phyloP scores from a whole-genome alignment of 2,329 filamentous ascomycete genomes.

The Kalmusia sp. region DNA sequence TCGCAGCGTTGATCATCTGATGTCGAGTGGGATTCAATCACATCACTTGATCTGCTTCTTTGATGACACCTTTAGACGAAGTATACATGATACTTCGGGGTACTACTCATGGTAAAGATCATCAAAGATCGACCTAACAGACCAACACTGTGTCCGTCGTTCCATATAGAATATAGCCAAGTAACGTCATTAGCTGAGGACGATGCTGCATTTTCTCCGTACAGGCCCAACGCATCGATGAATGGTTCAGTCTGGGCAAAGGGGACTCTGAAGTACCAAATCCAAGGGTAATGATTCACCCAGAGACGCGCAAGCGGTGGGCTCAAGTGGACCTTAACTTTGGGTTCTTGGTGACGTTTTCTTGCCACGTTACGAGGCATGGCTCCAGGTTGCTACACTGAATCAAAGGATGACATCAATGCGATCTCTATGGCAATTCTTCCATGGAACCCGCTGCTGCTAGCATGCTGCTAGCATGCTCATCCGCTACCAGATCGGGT shows the following conservation, averaged over 20 bases:
- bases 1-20: too few species aligned
- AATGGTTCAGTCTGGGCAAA: not conserved
- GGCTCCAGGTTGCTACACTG: not conserved
- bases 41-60: too few species aligned
- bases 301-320: not conserved
- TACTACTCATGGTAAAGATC: not conserved
- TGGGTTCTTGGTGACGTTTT: not conserved
- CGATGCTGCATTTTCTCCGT: not conserved
- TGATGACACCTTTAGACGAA: not conserved
- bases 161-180: not conserved
- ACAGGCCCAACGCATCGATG: not conserved
- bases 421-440: not conserved
- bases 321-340: not conserved
- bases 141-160: not conserved
- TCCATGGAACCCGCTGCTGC: not conserved
- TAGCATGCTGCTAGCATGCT: not conserved
- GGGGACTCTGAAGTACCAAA: not conserved
- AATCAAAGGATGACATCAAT: constrained; percentile 1
- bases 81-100: not conserved
- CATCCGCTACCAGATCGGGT: not conserved
- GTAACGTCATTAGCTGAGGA: not conserved
- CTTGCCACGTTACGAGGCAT: not conserved
- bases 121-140: not conserved
- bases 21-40: too few species aligned
- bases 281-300: not conserved